Evolutionary conservation across 345 rosid genomes (phyloP).

Genomic region (Eutrema yunnanense): DNA sequence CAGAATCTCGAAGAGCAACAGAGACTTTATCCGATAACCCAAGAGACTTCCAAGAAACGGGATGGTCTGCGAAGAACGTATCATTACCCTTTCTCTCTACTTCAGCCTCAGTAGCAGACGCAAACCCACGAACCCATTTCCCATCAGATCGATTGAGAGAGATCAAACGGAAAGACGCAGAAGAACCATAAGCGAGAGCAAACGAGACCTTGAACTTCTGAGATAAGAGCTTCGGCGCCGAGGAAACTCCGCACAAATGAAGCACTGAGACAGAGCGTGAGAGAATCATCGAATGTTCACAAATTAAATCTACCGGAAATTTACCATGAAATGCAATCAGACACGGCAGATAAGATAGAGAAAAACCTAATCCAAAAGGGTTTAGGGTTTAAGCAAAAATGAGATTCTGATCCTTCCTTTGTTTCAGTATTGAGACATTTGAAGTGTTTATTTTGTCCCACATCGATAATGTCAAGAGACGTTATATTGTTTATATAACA

Average conservation of each 20-base stretch:
- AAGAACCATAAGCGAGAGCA: constrained; percentile 26
- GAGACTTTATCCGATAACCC: constrained; percentile 67
- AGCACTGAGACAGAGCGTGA: constrained; percentile 46
- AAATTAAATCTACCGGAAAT: not conserved
- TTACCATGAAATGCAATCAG: not conserved
- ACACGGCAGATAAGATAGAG: constrained; percentile 14
- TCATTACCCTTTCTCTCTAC: constrained; percentile 32
- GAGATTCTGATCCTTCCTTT: not conserved
- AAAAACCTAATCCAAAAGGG: constrained; percentile 14
- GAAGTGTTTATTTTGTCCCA: too few relatives aligned
- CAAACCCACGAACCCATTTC: constrained; percentile 31
- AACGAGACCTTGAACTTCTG: constrained; percentile 31
- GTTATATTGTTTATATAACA: not conserved
- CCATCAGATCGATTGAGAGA: constrained; percentile 28
- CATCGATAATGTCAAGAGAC: too few relatives aligned
- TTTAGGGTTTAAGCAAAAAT: constrained; percentile 42
- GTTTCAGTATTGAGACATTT: not conserved
- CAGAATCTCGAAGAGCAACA: constrained; percentile 52
- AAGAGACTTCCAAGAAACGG: constrained; percentile 72
- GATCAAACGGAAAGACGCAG: constrained; percentile 27
- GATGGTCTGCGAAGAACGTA: constrained; percentile 58
- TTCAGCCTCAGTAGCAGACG: constrained; percentile 27
- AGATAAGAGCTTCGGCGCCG: constrained; percentile 37
- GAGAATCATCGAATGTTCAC: constrained; percentile 31
- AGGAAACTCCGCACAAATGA: constrained; percentile 31